Base-by-base conservation (phyloP, 306 rosid species). In the Fragaria iinumae region DNA sequence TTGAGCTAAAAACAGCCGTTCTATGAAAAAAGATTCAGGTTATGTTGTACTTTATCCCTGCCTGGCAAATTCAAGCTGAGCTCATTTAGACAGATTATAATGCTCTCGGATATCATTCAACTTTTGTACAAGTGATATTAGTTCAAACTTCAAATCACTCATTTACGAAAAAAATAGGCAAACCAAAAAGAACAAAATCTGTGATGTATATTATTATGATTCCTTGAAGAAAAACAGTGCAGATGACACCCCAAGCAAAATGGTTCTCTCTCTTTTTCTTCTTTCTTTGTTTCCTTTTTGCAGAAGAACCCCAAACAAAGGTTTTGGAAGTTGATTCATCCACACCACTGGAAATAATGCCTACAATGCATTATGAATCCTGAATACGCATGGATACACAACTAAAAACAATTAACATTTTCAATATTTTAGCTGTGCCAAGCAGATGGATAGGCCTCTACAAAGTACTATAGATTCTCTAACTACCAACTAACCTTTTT, bases 401-500 rank as follows among this genome's bases (percentile, higher is more conserved):
- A 14, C 43, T 14, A 43, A 4, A 17, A 43, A 10, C 25, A 39
- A 9, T 57, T 16, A 1, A 4, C 8, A 41, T 11, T 8, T 59
- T 25, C 0, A 27, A 27, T 60, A 60, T 13, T 27, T 11, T 1
- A 60, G 36, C 14, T 23, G 23, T 56, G 4, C 67, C 23, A 39
- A 55, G 76, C 21, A n/a, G 53, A 36, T 38, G 52, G 52, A 60
- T 5, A 4, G 8, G 13, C 67, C 18, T 23, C 38, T 60, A 60
- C 8, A 43, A 11, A 74, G 12, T 4, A 57, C 14, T 44, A 27
- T 17, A 59, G 70, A 74, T 60, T 18, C 70, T 41, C 25, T 8
- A 44, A 8, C 44, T 10, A 74, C 3, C 11, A 8, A 39, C 39
- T 20, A 36, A 81, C 84, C 80, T 76, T 62, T 43, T 43, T 25